A percentile compares a stretch with the other conserved stretches of the same genome.
phyloP scores from a whole-genome alignment of 2,329 filamentous ascomycete genomes.

The Epichloe sylvatica region DNA sequence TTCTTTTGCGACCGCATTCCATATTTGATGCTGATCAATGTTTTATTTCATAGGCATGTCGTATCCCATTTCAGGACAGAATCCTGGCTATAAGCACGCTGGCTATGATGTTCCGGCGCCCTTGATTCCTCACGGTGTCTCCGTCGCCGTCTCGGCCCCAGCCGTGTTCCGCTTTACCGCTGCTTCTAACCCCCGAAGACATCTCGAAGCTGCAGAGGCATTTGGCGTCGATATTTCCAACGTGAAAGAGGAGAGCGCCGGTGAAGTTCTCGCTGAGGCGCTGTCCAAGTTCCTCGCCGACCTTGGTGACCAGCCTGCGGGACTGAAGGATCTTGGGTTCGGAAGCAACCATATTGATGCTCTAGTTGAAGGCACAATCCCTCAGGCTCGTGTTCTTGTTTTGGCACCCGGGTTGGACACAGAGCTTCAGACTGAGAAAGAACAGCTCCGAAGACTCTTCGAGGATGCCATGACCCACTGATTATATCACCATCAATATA shows the following conservation, averaged over 20 bases:
- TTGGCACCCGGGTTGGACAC: conserved; percentile 68
- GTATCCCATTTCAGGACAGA: conserved; percentile 92
- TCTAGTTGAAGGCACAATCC: conserved; percentile 87
- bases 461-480: conserved; percentile 39
- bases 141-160: conserved; percentile 83
- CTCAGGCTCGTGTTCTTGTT: conserved; percentile 81
- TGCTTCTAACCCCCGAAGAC: conserved; percentile 80
- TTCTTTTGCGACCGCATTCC: background rate
- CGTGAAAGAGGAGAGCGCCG: conserved; percentile 79
- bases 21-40: background rate
- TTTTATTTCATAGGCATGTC: conserved; percentile 57
- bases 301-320: conserved; percentile 80
- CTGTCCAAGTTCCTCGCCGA: conserved; percentile 66
- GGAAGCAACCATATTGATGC: conserved; percentile 58
- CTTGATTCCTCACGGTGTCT: conserved; percentile 92
- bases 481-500: background rate
- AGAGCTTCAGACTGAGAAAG: conserved; percentile 55
- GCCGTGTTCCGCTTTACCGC: conserved; percentile 91
- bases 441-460: conserved; percentile 56
- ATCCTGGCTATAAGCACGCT: conserved; percentile 71
- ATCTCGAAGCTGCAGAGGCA: conserved; percentile 74
- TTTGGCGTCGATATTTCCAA: conserved; percentile 84
- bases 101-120: conserved; percentile 68
- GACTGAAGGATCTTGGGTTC: conserved; percentile 75
- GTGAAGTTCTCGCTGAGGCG: conserved; percentile 75